phyloP scores from a whole-genome alignment of 768 basidiomycete genomes.

The Collybiopsis confluens region DNA sequence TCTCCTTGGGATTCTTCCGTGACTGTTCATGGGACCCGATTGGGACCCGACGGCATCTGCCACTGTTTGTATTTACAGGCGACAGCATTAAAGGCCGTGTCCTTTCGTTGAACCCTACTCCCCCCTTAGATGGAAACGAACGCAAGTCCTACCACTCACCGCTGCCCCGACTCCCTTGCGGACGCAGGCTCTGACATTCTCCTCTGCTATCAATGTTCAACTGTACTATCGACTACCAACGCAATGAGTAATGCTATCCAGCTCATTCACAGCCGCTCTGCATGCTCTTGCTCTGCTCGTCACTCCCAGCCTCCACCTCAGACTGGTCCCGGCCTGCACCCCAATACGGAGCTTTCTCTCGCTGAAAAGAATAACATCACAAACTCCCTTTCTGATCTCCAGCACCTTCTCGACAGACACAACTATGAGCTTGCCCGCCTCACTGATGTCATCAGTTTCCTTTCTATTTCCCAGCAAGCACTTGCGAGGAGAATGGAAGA shows the following conservation, averaged over 20 bases:
- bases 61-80: too few relatives aligned
- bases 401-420: not conserved
- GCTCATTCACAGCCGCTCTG: not conserved
- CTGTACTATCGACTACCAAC: not conserved
- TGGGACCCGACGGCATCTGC: too few relatives aligned
- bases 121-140: too few relatives aligned
- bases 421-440: conserved; percentile 1
- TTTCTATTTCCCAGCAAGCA: not conserved
- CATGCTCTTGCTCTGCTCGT: not conserved
- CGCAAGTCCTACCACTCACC: too few relatives aligned
- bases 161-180: not conserved
- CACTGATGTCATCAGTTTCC: not conserved
- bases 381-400: not conserved
- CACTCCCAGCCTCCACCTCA: not conserved
- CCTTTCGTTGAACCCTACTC: too few relatives aligned
- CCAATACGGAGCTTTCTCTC: conserved; percentile 1
- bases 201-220: conserved; percentile 1
- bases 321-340: not conserved
- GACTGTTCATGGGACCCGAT: too few relatives aligned
- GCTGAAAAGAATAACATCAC: not conserved
- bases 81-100: too few relatives aligned
- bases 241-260: conserved; percentile 3
- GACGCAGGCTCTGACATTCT: not conserved
- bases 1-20: too few relatives aligned
- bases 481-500: not conserved